Percentiles rank a stretch among this genome's conserved stretches.
Conservation (phyloP, 495 filamentous ascomycete species). For the Podospora comata region DNA sequence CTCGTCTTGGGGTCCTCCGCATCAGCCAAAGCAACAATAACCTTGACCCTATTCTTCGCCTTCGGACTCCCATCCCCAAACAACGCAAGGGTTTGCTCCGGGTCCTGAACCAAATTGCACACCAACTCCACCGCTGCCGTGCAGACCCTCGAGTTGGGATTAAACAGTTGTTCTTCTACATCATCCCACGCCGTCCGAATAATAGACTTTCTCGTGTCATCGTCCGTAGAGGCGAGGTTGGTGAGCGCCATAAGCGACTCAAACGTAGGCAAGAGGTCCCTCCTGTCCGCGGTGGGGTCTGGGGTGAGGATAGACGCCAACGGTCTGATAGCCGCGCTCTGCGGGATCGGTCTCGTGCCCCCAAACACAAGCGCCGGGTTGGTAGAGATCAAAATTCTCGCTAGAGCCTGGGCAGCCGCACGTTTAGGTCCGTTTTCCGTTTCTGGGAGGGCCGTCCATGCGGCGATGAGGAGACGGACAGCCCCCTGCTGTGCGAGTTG, state of each 20-base stretch:
- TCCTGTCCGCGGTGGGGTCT: constrained; percentile 57
- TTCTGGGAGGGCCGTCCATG: constrained; percentile 57
- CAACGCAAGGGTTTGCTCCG: constrained; percentile 62
- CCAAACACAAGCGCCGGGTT: constrained; percentile 85
- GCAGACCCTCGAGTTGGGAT: constrained; percentile 68
- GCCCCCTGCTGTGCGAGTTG: constrained; percentile 86
- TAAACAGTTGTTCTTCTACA: constrained; percentile 80
- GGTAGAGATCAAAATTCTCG: constrained; percentile 86
- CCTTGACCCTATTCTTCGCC: constrained; percentile 69
- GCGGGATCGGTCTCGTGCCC: constrained; percentile 65
- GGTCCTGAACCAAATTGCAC: constrained; percentile 83
- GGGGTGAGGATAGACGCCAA: constrained; percentile 66
- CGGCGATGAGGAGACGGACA: constrained; percentile 73
- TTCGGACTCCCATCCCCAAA: constrained; percentile 62
- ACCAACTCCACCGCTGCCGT: constrained; percentile 84
- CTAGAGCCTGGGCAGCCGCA: constrained; percentile 77
- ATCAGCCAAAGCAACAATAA: constrained; percentile 83
- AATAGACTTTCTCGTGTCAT: constrained; percentile 65
- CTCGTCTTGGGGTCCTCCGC: constrained; percentile 75
- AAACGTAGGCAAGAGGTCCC: constrained; percentile 84
- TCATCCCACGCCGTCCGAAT: constrained; percentile 66
- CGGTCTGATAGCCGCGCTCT: constrained; percentile 74
- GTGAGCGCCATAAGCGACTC: constrained; percentile 89
- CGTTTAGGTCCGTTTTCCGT: constrained; percentile 51
- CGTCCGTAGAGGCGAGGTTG: constrained; percentile 79